These are phyloP conservation scores for Mycena galopus DNA, from an alignment of 768 basidiomycete species.

Conservation along the genomic window DNA sequence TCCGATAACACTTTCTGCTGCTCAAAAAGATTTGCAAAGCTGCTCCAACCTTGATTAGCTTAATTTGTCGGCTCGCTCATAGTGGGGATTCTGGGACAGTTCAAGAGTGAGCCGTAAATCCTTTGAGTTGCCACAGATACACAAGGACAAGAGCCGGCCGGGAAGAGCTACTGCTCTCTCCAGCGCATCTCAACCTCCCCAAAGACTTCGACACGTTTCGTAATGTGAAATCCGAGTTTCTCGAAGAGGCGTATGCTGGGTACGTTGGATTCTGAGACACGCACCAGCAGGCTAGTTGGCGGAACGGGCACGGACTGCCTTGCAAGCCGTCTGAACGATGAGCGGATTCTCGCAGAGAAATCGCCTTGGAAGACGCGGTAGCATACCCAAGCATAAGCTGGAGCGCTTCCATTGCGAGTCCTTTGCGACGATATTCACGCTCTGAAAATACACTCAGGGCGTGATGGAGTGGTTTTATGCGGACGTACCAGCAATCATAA, in stretches of 20 bases:
- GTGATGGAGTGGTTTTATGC: background rate
- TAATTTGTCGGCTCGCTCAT: slow-evolving; percentile 11
- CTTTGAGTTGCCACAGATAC: background rate
- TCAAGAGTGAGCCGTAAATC: background rate
- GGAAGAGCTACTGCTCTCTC: slow-evolving; percentile 4
- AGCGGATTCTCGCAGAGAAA: slow-evolving; percentile 25
- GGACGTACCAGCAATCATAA: slow-evolving; percentile 89
- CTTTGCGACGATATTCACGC: slow-evolving; percentile 73
- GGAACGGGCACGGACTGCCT: slow-evolving; percentile 55
- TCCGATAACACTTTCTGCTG: slow-evolving; percentile 9
- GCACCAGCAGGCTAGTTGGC: slow-evolving; percentile 68
- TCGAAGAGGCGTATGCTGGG: slow-evolving; percentile 81
- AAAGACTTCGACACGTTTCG: slow-evolving; percentile 80
- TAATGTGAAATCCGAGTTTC: slow-evolving; percentile 80
- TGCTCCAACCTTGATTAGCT: background rate
- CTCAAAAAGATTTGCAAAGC: too few species aligned
- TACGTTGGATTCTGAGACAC: slow-evolving; percentile 77
- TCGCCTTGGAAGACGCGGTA: slow-evolving; percentile 57
- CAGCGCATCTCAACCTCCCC: slow-evolving; percentile 87
- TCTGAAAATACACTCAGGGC: slow-evolving; percentile 56
- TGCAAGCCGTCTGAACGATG: slow-evolving; percentile 25
- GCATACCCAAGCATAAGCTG: slow-evolving; percentile 78
- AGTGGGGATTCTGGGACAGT: slow-evolving; percentile 3
- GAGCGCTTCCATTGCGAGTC: slow-evolving; percentile 73
- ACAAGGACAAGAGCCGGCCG: background rate